Evolutionary conservation across 108 stramenopile genomes (phyloP).

Genomic region (Pseudonitzschia delicatissima): DNA sequence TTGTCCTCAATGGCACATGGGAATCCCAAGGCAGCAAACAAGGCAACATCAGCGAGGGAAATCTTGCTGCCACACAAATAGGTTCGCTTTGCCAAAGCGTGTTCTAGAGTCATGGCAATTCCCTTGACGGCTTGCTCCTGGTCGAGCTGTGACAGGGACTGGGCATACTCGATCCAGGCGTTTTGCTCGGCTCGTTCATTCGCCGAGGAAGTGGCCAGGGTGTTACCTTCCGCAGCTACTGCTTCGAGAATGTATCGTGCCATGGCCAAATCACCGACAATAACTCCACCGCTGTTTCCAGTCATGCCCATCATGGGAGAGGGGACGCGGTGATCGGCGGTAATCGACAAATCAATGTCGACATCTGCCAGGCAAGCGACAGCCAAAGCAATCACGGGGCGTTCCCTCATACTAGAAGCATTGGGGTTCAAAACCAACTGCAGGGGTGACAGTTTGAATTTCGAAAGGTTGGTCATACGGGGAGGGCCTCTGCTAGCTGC

Average conservation of each 20-base stretch:
- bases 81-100: conserved; percentile 51
- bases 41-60: conserved; percentile 90
- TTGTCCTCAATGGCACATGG: conserved; percentile 46
- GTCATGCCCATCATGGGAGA: conserved; percentile 47
- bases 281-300: conserved; percentile 25
- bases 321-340: conserved; percentile 62
- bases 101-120: conserved; percentile 66
- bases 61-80: conserved; percentile 68
- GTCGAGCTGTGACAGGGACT: conserved; percentile 51
- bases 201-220: conserved; percentile 5
- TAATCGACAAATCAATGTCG: conserved; percentile 54
- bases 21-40: conserved; percentile 74
- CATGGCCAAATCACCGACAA: conserved; percentile 75
- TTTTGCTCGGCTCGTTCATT: conserved; percentile 55
- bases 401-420: conserved; percentile 45
- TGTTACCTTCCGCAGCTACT: conserved; percentile 13
- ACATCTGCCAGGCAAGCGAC: conserved; percentile 66
- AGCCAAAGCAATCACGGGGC: conserved; percentile 73
- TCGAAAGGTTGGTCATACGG: neutral
- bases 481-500: conserved; percentile 5
- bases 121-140: conserved; percentile 50
- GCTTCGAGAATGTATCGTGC: conserved; percentile 57
- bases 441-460: conserved; percentile 42
- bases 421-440: conserved; percentile 83
- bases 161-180: conserved; percentile 91